Conservation (phyloP, 2,329 filamentous ascomycete genomes). For the Teratosphaeria destructans region DNA sequence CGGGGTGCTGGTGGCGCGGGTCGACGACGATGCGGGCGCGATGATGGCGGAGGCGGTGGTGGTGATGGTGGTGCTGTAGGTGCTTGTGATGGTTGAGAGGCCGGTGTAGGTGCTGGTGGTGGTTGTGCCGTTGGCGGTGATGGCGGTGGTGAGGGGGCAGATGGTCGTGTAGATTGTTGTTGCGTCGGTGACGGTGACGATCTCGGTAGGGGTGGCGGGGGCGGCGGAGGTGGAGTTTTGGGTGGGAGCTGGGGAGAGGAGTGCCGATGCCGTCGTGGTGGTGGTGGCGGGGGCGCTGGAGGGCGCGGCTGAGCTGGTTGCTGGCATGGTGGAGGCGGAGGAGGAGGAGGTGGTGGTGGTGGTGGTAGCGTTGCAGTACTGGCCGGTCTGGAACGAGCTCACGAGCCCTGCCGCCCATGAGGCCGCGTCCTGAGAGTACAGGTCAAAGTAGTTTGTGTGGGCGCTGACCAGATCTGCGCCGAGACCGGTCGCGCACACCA, state of each 20-base stretch:
- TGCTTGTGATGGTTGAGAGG: conserved; percentile 2
- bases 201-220: not conserved
- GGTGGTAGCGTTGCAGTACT: not conserved
- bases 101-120: conserved; percentile 4
- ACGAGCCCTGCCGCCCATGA: conserved; percentile 16
- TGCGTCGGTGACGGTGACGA: conserved; percentile 5
- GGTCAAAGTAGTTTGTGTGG: conserved; percentile 31
- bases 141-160: conserved; percentile 4
- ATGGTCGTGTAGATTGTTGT: conserved; percentile 8
- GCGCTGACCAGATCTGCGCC: conserved; percentile 23
- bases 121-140: conserved; percentile 3
- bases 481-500: conserved; percentile 26
- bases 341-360: not conserved
- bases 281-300: not conserved
- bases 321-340: not conserved
- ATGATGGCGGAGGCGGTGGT: not conserved
- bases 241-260: not conserved
- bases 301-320: conserved; percentile 3
- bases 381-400: conserved; percentile 6
- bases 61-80: not conserved
- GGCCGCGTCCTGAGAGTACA: conserved; percentile 19
- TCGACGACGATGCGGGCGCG: not conserved
- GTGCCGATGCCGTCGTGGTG: not conserved
- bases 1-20: not conserved
- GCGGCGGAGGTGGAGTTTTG: not conserved